Evolutionary conservation across 2,329 filamentous ascomycete species (phyloP).

Genomic region (Aspergillus niger): DNA sequence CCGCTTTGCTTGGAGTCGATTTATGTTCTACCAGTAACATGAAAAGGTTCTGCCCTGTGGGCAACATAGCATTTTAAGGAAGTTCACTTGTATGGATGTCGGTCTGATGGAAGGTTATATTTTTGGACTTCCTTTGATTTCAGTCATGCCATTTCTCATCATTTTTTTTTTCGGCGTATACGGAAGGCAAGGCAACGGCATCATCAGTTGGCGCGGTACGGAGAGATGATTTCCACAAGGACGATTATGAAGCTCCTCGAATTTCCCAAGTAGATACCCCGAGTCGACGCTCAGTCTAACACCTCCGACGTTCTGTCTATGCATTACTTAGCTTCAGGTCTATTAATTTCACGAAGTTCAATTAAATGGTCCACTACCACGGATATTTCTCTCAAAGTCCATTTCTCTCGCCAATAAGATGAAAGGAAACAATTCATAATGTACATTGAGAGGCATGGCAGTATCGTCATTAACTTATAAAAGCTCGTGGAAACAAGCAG

Average conservation of each 20-base stretch:
- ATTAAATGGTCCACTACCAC: not conserved
- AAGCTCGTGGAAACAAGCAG: no score
- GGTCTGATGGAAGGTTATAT: constrained; percentile 22
- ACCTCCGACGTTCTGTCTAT: constrained; percentile 38
- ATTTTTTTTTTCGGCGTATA: constrained; percentile 33
- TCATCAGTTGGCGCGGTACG: constrained; percentile 43
- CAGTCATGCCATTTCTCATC: constrained; percentile 19
- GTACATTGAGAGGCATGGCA: not conserved
- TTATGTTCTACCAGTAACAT: constrained; percentile 23
- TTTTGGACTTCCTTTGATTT: constrained; percentile 16
- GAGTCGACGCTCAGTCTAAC: constrained; percentile 52
- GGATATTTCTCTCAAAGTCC: no score
- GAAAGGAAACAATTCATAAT: no score
- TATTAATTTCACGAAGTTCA: constrained; percentile 5
- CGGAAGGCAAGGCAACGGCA: constrained; percentile 43
- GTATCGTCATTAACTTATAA: no score
- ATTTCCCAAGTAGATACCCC: constrained; percentile 51
- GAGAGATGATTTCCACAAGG: constrained; percentile 40
- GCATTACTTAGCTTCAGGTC: constrained; percentile 17
- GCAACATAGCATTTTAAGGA: constrained; percentile 36
- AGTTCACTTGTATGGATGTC: constrained; percentile 30
- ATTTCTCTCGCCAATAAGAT: no score
- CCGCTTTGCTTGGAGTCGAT: constrained; percentile 20
- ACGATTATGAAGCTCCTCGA: constrained; percentile 50
- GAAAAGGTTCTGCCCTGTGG: constrained; percentile 24